Evolutionary conservation across 2,329 filamentous ascomycete genomes (phyloP).

Genomic region (Xylariaceae sp.): DNA sequence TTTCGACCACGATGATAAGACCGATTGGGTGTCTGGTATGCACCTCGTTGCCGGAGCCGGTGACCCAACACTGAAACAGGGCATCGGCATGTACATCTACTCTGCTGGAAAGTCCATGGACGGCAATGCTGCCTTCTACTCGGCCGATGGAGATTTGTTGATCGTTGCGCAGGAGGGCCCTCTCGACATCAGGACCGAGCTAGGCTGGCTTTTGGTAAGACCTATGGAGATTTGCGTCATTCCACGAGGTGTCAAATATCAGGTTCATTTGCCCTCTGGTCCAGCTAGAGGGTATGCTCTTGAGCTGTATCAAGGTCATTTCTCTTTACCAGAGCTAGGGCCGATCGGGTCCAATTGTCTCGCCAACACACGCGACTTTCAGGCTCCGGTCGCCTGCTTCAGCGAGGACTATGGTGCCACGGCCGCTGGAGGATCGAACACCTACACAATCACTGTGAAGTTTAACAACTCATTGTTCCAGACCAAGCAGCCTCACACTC

Average conservation of each 20-base stretch:
- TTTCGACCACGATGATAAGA: conserved; percentile 65
- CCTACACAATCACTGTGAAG: conserved; percentile 50
- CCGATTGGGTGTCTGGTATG: conserved; percentile 45
- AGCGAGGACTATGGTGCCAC: conserved; percentile 45
- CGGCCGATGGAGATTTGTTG: conserved; percentile 66
- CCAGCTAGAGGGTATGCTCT: conserved; percentile 60
- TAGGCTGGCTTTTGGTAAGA: conserved; percentile 60
- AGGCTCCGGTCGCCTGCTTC: conserved; percentile 58
- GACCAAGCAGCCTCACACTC: conserved; percentile 58
- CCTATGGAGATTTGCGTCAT: conserved; percentile 67
- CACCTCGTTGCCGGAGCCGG: conserved; percentile 68
- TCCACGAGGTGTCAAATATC: conserved; percentile 61
- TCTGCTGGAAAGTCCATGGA: conserved; percentile 70
- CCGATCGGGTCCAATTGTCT: conserved; percentile 61
- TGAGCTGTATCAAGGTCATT: conserved; percentile 60
- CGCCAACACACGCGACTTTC: conserved; percentile 62
- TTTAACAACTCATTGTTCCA: conserved; percentile 61
- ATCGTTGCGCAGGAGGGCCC: conserved; percentile 64
- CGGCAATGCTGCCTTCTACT: conserved; percentile 66
- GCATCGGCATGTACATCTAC: conserved; percentile 68
- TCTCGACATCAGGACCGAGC: conserved; percentile 63
- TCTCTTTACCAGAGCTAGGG: conserved; percentile 58
- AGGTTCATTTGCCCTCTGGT: conserved; percentile 47
- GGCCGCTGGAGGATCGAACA: conserved; percentile 29
- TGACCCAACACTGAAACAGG: conserved; percentile 68